Evolutionary conservation across 2,329 filamentous ascomycete species (phyloP), one percentile per base, ranked within the genome.

Genomic region (Penicillium sp.): DNA sequence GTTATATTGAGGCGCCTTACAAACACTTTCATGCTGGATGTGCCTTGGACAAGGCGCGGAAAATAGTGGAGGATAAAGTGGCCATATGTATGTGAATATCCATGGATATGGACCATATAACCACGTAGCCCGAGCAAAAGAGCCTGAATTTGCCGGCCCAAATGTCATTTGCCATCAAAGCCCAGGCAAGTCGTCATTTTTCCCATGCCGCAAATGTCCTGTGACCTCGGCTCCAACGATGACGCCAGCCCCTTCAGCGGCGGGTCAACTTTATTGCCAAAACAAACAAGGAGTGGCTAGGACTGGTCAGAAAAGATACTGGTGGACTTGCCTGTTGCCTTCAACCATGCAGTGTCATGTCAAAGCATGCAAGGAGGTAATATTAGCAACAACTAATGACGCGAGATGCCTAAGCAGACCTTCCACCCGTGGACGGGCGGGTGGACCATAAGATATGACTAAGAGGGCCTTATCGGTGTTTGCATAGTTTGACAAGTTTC

Each of bases 401-500:
- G 29, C 9, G 24, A 9, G 5, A 26, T 26, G 24, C 7, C 24
- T 26, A 4, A 22, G 22, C n/a, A n/a, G n/a, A n/a, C n/a, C n/a
- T n/a, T n/a, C n/a, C n/a, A n/a, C n/a, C n/a, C n/a, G n/a, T n/a
- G n/a, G n/a, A n/a, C n/a, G n/a, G n/a, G n/a, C n/a, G n/a, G n/a
- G n/a, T n/a, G n/a, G n/a, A 10, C 31, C 10, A 5, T 3, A 46
- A 18, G n/a, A 24, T 9, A 31, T 55, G 52, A 55, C 52, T 50
- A 55, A 50, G 38, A 18, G 3, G 2, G 35, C 5, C 52, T 55
- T 54, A 54, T 54, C 52, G 31, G 38, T 22, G 52, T 55, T 55
- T 55, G 52, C 52, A 55, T 20, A 1, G 31, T 55, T 55, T 55
- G 52, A 35, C 20, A n/a, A 3, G 11, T 37, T 53, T 55, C 52